Evolutionary conservation across 2,329 filamentous ascomycete species (phyloP).

Genomic region (Aureobasidium sp.): DNA sequence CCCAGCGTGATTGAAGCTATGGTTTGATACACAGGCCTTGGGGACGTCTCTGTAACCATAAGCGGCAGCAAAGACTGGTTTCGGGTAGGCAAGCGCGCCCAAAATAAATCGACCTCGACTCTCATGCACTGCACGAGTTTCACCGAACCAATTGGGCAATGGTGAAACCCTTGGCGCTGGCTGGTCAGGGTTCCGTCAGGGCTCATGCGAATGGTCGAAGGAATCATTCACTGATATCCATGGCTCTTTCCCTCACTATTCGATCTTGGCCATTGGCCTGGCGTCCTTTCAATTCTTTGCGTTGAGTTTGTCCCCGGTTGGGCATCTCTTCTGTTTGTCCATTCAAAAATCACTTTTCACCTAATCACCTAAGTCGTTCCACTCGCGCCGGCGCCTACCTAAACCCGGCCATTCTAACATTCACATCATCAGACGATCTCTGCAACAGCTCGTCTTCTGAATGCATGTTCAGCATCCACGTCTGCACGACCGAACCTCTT

Average conservation of each 20-base stretch:
- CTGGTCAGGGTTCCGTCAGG: neutral
- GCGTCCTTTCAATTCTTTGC: neutral
- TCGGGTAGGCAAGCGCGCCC: neutral
- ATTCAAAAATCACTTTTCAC: neutral
- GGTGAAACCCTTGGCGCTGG: neutral
- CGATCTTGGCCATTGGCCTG: neutral
- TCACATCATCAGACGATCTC: constrained; percentile 5
- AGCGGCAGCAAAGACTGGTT: neutral
- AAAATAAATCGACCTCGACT: constrained; percentile 2
- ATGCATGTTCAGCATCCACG: neutral
- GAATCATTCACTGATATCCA: neutral
- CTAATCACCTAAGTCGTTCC: neutral
- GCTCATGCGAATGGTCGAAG: neutral
- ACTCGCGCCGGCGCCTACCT: neutral
- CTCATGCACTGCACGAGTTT: neutral
- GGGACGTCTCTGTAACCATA: neutral
- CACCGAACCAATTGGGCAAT: neutral
- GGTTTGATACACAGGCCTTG: neutral
- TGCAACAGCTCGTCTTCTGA: neutral
- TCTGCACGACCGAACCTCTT: neutral
- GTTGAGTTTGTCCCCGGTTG: neutral
- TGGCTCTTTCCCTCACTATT: neutral
- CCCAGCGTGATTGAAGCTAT: neutral
- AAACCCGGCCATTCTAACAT: neutral
- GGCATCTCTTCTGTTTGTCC: neutral